These are phyloP conservation scores for Lachancea thermotolerans DNA, from an alignment of 805 yeast genomes.

Conservation along the genomic window DNA sequence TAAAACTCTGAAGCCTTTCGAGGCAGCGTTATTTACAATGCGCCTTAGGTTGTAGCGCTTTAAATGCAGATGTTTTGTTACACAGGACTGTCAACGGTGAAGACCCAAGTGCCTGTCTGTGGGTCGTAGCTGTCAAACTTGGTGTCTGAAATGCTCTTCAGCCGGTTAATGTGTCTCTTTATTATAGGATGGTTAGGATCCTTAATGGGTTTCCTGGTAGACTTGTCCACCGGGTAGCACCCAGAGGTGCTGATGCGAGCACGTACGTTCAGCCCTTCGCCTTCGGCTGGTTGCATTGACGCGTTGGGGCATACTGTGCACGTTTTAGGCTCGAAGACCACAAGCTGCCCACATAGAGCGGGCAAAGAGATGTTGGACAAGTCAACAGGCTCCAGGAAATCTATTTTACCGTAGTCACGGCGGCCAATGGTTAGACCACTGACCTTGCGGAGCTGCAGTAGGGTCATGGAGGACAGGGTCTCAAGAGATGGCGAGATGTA, in stretches of 20 bases:
- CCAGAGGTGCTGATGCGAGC: slow-evolving; percentile 67
- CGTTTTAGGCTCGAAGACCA: slow-evolving; percentile 52
- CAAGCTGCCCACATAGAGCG: slow-evolving; percentile 57
- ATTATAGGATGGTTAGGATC: slow-evolving; percentile 73
- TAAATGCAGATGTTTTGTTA: slow-evolving; percentile 3
- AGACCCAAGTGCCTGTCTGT: slow-evolving; percentile 64
- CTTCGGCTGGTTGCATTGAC: slow-evolving; percentile 52
- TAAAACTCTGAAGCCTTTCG: background rate
- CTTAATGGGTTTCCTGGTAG: slow-evolving; percentile 62
- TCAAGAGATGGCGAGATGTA: slow-evolving; percentile 78
- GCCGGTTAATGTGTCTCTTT: slow-evolving; percentile 57
- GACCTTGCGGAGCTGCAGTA: slow-evolving; percentile 59
- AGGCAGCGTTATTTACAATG: slow-evolving; percentile 1
- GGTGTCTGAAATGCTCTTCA: slow-evolving; percentile 53
- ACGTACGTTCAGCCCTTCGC: slow-evolving; percentile 79
- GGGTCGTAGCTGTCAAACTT: slow-evolving; percentile 74
- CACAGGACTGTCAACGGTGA: slow-evolving; percentile 34
- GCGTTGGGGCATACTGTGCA: slow-evolving; percentile 68
- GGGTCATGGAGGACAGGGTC: slow-evolving; percentile 50
- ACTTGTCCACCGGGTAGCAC: slow-evolving; percentile 73
- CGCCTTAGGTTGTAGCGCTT: background rate
- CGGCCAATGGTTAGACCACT: slow-evolving; percentile 70
- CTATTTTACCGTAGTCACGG: slow-evolving; percentile 61
- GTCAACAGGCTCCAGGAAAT: slow-evolving; percentile 78
- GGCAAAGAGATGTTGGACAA: slow-evolving; percentile 58